These are phyloP conservation scores for Fusarium heterosporum DNA, from an alignment of 2,329 filamentous ascomycete genomes.

Conservation along the genomic window DNA sequence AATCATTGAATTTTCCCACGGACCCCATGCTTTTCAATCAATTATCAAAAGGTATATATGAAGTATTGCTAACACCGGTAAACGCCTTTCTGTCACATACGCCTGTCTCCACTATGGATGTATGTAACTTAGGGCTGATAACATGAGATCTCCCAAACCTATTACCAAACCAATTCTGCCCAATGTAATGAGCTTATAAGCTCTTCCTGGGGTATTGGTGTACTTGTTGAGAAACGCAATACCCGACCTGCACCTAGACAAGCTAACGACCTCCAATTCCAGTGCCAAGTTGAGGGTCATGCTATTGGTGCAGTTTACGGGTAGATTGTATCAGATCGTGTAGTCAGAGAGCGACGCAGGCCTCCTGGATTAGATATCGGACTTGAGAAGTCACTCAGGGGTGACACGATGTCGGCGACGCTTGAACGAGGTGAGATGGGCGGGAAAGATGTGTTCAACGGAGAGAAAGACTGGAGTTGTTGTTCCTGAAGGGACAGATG, in stretches of 20 bases:
- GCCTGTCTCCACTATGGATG: neutral
- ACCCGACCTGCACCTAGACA: neutral
- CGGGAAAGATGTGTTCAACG: conserved; percentile 27
- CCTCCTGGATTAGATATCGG: conserved; percentile 39
- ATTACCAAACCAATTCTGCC: neutral
- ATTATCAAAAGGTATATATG: neutral
- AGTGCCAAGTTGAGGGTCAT: neutral
- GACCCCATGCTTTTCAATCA: neutral
- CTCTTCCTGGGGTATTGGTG: neutral
- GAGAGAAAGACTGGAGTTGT: conserved; percentile 18
- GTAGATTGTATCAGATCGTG: conserved; percentile 45
- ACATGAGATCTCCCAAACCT: neutral
- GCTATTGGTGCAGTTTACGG: neutral
- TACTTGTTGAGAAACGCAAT: neutral
- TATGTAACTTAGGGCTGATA: neutral
- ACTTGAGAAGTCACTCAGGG: conserved; percentile 44
- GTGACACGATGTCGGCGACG: conserved; percentile 42
- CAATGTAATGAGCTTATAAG: neutral
- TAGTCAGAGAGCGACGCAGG: conserved; percentile 43
- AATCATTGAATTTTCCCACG: neutral
- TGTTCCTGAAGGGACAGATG: conserved; percentile 32
- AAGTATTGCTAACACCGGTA: neutral
- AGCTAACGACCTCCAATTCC: neutral
- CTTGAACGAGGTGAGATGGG: conserved; percentile 35
- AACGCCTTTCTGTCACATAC: neutral